Conservation (phyloP, 2,329 filamentous ascomycete species). For the Fusarium tricinctum region DNA sequence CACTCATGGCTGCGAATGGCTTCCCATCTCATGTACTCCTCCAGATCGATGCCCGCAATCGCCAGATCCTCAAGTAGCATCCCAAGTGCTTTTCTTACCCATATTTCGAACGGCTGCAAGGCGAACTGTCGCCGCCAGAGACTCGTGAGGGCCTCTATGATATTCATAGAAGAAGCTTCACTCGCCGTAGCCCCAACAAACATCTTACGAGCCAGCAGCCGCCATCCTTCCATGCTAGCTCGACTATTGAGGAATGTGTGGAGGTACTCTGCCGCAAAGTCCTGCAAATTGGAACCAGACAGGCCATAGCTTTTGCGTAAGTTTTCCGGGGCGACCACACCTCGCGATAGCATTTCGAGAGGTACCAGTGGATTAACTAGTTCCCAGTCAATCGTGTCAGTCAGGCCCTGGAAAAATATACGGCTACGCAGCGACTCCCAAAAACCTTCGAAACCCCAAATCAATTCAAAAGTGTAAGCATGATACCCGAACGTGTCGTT, state of each 20-base stretch:
- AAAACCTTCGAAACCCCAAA: too few species aligned
- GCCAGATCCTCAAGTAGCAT: constrained; percentile 7
- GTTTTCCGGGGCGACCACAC: too few species aligned
- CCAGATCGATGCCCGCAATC: background rate
- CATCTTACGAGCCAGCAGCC: background rate
- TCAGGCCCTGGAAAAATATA: background rate
- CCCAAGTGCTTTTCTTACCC: accelerated
- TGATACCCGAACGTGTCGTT: too few species aligned
- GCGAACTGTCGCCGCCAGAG: accelerated
- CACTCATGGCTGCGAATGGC: accelerated
- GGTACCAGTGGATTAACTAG: background rate
- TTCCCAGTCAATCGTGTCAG: accelerated
- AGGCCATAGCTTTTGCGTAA: background rate
- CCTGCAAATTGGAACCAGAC: background rate
- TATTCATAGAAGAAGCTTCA: accelerated
- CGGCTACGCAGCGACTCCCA: background rate
- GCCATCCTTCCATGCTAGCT: background rate
- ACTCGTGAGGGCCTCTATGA: accelerated
- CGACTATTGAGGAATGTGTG: background rate
- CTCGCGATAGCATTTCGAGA: background rate
- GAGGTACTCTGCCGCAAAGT: background rate
- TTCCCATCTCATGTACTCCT: background rate
- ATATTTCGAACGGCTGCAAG: accelerated
- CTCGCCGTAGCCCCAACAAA: background rate
- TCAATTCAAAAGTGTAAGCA: too few species aligned